Base-by-base conservation (phyloP, 345 rosid genomes). In the Excoecaria cochinchinensis region DNA sequence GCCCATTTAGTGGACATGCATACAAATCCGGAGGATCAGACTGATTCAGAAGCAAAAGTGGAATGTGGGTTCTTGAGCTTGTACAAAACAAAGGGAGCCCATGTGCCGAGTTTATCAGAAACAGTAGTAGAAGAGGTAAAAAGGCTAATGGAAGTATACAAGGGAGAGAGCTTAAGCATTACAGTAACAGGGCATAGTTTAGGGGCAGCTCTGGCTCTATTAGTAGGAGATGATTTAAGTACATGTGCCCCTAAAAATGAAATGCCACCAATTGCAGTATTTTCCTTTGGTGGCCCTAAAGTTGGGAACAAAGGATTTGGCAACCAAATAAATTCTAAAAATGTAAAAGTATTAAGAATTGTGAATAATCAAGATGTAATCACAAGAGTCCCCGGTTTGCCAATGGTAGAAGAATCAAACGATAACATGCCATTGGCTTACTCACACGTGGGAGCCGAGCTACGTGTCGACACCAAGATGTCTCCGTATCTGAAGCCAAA, bases 181-280 rank as follows among this genome's bases (percentile, higher is more conserved):
- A 73, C 84, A 14, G 75, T 81, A 4, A 81, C 83, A 0, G 84
- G 84, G 5, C 84, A 81, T 67, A 81, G 84, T 36, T 77, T 81
- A 6, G 84, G 84, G 0, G 84, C 84, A 4, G 84, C 84, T 38
- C 21, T 81, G 48, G 77, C 84, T 0, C 15, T 81, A 0, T 42
- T 81, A 36, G 78, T 70, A 2, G 84, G 72, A 8, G 75, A 81
- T 31, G 78, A 81, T 17, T n/a, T 81, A 52, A 81, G 80, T n/a
- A 62, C 67, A 0, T 69, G 63, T 8, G 51, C 77, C 1, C 53
- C 80, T 0, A 6, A 73, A 44, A 6, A 8, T 10, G 48, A 44
- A 3, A 63, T 81, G 74, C 84, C 84, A 15, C 84, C 78, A 1
- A 21, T 81, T 17, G 78, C 84, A 12, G 84, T 81, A 4, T 77